A percentile compares a stretch with the other conserved stretches of the same genome.
phyloP scores from a whole-genome alignment of 1,284 basidiomycete species.

The Entoloma clypeatum region DNA sequence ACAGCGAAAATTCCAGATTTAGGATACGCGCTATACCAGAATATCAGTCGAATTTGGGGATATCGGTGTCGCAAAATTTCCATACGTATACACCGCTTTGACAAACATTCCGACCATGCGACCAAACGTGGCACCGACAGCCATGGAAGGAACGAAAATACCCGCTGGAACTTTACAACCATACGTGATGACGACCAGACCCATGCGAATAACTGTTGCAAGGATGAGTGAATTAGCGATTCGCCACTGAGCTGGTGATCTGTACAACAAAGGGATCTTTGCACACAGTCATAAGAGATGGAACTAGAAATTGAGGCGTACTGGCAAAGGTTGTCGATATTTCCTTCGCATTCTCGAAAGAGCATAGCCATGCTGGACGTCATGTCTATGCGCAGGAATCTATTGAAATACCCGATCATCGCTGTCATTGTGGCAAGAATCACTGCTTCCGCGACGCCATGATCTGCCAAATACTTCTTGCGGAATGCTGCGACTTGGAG shows the following conservation, averaged over 20 bases:
- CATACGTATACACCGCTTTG: slow-evolving; percentile 85
- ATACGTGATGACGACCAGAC: slow-evolving; percentile 89
- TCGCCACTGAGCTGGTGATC: slow-evolving; percentile 88
- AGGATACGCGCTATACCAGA: slow-evolving; percentile 64
- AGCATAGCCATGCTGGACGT: slow-evolving; percentile 96
- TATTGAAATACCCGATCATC: slow-evolving; percentile 90
- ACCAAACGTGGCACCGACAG: slow-evolving; percentile 93
- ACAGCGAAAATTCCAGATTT: slow-evolving; percentile 84
- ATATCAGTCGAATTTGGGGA: not conserved
- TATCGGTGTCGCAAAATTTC: not conserved
- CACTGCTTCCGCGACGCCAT: slow-evolving; percentile 89
- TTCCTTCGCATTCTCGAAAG: slow-evolving; percentile 95
- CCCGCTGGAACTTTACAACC: slow-evolving; percentile 97
- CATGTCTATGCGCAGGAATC: slow-evolving; percentile 97
- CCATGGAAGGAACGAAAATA: slow-evolving; percentile 98
- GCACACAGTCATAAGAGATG: not conserved
- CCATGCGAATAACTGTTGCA: slow-evolving; percentile 86
- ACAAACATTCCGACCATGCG: slow-evolving; percentile 94
- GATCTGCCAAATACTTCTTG: slow-evolving; percentile 79
- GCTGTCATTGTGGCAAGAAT: slow-evolving; percentile 86
- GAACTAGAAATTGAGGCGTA: slow-evolving; percentile 40
- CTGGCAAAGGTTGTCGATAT: slow-evolving; percentile 94
- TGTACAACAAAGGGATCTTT: slow-evolving; percentile 29
- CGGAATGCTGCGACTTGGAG: slow-evolving; percentile 94
- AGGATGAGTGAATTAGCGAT: slow-evolving; percentile 92